Base-by-base conservation (phyloP, 169 alveolate species). In the Plasmodium sp. region DNA sequence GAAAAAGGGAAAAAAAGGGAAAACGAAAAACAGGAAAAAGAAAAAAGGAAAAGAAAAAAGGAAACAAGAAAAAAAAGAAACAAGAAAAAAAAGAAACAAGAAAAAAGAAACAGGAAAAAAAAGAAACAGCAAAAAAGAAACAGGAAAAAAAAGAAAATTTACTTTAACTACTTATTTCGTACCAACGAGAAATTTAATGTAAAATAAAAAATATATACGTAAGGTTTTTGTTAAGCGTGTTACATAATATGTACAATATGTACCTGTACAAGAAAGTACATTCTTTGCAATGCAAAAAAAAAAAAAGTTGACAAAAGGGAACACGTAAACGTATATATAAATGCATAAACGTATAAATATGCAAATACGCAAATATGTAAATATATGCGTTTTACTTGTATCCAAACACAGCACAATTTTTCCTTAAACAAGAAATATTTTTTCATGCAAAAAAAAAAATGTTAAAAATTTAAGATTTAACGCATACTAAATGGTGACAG, bases 61-160 rank as follows among this genome's bases (percentile, higher is more conserved):
- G 34, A 72, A 72, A 14, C 1, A 56, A 10, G 14, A 56, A 22
- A 22, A 22, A 22, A 22, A 22, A 0, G 27, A 22, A 22, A 22
- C 27, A 22, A 22, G 27, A 22, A 22, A 22, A 22, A 22, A 22
- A 22, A 22, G 27, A 22, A 45, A 45, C 7, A 45, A 34, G 77
- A 84, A 73, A 84, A 54, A 84, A 48, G 16, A 74, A 74, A 84
- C 14, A 71, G 75, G 7, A 10, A 75, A 75, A 72, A 72, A 14
- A 5, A 56, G 12, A 56, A 56, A 56, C 2, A 56, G 27, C 9
- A 56, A 56, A 56, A 56, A 56, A 56, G 27, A 56, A 56, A n/a
- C 6, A 56, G 6, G 27, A 14, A 56, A 14, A 14, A 67, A 67
- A 31, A 67, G 39, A 22, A 67, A 67, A 9, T 67, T 67, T 18